Evolutionary conservation across 495 filamentous ascomycete genomes (phyloP).

Genomic region (Aspergillus ostianus): DNA sequence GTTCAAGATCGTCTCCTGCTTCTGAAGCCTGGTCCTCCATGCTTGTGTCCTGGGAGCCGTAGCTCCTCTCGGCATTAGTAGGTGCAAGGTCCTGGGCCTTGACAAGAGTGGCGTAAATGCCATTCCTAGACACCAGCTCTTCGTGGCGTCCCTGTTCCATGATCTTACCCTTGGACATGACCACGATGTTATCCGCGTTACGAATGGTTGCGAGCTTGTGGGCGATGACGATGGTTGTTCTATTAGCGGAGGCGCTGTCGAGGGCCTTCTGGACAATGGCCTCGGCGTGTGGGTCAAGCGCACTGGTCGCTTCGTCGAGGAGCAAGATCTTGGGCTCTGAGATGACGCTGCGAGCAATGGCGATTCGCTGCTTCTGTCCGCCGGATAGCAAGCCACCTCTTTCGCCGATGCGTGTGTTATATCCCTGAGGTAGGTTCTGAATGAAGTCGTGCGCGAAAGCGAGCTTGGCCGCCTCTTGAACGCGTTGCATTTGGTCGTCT

Average conservation of each 20-base stretch:
- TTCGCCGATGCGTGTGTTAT: slow-evolving; percentile 82
- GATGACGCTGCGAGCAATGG: slow-evolving; percentile 75
- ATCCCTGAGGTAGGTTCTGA: slow-evolving; percentile 38
- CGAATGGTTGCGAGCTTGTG: slow-evolving; percentile 84
- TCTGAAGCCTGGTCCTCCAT: neutral
- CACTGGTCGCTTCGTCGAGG: slow-evolving; percentile 85
- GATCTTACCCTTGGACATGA: slow-evolving; percentile 74
- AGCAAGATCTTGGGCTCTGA: slow-evolving; percentile 83
- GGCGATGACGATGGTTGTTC: slow-evolving; percentile 86
- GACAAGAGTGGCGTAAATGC: slow-evolving; percentile 66
- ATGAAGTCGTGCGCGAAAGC: slow-evolving; percentile 49
- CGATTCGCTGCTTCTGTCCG: slow-evolving; percentile 90
- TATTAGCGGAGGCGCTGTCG: slow-evolving; percentile 68
- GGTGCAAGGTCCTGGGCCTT: slow-evolving; percentile 59
- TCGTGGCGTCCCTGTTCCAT: slow-evolving; percentile 75
- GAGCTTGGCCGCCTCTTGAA: slow-evolving; percentile 63
- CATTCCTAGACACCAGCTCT: slow-evolving; percentile 34
- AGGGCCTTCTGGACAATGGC: slow-evolving; percentile 81
- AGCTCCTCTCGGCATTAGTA: slow-evolving; percentile 1
- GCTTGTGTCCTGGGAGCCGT: neutral
- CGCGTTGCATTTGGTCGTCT: slow-evolving; percentile 42
- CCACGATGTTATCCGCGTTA: slow-evolving; percentile 84
- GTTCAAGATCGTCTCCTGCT: slow-evolving; percentile 5
- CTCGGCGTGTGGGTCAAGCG: slow-evolving; percentile 82
- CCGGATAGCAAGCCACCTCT: slow-evolving; percentile 80